Evolutionary conservation across 2,329 filamentous ascomycete species (phyloP).

Genomic region (Fusarium beomiforme): DNA sequence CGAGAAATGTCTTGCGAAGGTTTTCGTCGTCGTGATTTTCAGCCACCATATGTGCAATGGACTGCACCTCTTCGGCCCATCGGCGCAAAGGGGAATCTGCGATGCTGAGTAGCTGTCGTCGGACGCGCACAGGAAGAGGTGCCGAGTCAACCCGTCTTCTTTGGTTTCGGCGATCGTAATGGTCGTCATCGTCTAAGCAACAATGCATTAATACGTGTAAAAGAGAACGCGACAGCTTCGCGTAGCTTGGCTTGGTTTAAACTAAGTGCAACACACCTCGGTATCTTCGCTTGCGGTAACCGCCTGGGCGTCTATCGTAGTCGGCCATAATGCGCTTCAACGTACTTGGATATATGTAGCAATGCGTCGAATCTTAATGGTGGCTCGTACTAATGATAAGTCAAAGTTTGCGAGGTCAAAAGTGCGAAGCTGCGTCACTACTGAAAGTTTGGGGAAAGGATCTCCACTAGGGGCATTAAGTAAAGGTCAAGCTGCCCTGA

Average conservation of each 20-base stretch:
- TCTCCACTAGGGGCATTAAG: conserved; percentile 29
- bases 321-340: conserved; percentile 59
- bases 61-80: conserved; percentile 80
- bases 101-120: conserved; percentile 81
- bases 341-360: not conserved
- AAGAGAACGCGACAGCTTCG: conserved; percentile 18
- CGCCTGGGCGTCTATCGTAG: conserved; percentile 65
- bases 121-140: conserved; percentile 75
- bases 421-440: conserved; percentile 36
- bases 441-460: conserved; percentile 38
- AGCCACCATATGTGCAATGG: conserved; percentile 78
- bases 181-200: conserved; percentile 73
- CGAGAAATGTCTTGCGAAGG: conserved; percentile 76
- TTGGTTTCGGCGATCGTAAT: conserved; percentile 77
- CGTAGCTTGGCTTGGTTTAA: not conserved
- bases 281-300: conserved; percentile 78
- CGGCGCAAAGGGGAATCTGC: conserved; percentile 83
- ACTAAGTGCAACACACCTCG: conserved; percentile 67
- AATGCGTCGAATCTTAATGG: conserved; percentile 18
- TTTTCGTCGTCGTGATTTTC: conserved; percentile 90
- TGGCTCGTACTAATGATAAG: not conserved
- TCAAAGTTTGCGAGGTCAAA: conserved; percentile 21
- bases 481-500: conserved; percentile 11
- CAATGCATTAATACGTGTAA: conserved; percentile 30
- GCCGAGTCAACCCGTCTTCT: conserved; percentile 77